Conservation (phyloP, 1,139 yeast genomes). For the Candida frijolesensis region DNA sequence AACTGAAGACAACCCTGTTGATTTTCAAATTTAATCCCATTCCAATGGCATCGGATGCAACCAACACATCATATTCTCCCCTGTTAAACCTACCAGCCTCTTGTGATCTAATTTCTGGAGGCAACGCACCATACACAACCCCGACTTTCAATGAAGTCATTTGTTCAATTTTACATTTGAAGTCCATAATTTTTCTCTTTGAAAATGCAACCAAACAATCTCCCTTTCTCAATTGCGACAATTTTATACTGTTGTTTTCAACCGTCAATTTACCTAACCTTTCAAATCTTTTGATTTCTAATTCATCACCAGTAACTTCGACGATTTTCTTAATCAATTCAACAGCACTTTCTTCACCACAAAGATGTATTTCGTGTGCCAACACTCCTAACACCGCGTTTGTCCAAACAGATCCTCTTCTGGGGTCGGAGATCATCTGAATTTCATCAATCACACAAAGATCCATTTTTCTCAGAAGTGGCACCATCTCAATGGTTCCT, state of each 20-base stretch:
- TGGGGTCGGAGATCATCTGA: conserved; percentile 84
- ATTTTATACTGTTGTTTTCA: conserved; percentile 36
- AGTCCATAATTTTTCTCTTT: conserved; percentile 64
- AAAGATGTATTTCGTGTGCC: conserved; percentile 84
- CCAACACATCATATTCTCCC: conserved; percentile 75
- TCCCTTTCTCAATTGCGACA: conserved; percentile 55
- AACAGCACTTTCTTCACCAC: conserved; percentile 90
- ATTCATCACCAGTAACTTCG: conserved; percentile 74
- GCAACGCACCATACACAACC: conserved; percentile 91
- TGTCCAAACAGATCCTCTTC: conserved; percentile 95
- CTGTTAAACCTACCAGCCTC: conserved; percentile 80
- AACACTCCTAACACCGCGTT: conserved; percentile 84
- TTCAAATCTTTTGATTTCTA: conserved; percentile 66
- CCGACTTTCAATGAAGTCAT: conserved; percentile 71
- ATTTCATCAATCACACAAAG: conserved; percentile 94
- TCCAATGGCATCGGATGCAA: conserved; percentile 97
- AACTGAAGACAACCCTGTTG: conserved; percentile 73
- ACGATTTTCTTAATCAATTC: conserved; percentile 62
- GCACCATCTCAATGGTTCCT: conserved; percentile 95
- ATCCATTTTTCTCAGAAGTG: conserved; percentile 66
- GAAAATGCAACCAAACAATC: conserved; percentile 92
- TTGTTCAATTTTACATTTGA: conserved; percentile 66
- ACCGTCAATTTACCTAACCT: conserved; percentile 75
- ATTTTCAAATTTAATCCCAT: conserved; percentile 93
- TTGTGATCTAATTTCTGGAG: conserved; percentile 89